phyloP scores from a whole-genome alignment of 176 grass and related monocot genomes.

The Pharus latifolius region DNA sequence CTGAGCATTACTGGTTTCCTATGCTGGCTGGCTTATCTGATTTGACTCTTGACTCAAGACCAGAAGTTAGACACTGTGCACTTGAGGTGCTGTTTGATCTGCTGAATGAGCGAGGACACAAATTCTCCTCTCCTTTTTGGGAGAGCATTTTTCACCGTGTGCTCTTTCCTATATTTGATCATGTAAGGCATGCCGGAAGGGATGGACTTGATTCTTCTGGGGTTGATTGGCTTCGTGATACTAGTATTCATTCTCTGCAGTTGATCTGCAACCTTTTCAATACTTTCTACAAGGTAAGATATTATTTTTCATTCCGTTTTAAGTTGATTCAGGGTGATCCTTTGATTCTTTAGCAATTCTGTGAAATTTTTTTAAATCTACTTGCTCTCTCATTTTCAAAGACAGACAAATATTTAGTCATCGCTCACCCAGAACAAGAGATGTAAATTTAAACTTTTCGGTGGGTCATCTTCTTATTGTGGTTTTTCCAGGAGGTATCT shows the following conservation, averaged over 20 bases:
- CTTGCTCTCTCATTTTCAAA: neutral
- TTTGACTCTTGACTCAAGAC: slow-evolving; percentile 87
- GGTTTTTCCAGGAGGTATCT: slow-evolving; percentile 68
- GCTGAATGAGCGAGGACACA: slow-evolving; percentile 97
- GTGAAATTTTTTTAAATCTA: slow-evolving; percentile 1
- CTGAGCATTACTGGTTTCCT: slow-evolving; percentile 98
- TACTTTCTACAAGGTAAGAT: slow-evolving; percentile 87
- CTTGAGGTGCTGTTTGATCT: slow-evolving; percentile 98
- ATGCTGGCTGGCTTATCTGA: slow-evolving; percentile 99
- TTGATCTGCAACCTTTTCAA: slow-evolving; percentile 99
- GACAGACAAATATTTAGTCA: slow-evolving; percentile 4
- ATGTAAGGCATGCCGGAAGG: slow-evolving; percentile 94
- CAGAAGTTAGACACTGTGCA: slow-evolving; percentile 93
- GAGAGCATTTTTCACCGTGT: slow-evolving; percentile 98
- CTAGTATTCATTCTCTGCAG: slow-evolving; percentile 96
- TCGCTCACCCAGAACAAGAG: neutral
- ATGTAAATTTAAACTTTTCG: slow-evolving; percentile 15
- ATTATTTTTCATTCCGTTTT: slow-evolving; percentile 2
- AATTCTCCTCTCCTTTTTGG: slow-evolving; percentile 97
- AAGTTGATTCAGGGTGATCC: neutral
- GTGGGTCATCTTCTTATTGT: slow-evolving; percentile 17
- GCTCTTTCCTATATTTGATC: slow-evolving; percentile 97
- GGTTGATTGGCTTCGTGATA: slow-evolving; percentile 95
- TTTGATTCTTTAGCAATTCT: neutral
- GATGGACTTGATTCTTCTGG: slow-evolving; percentile 67